Percentiles rank a stretch among this genome's conserved stretches.
These are phyloP conservation scores for Peterozyma xylosa DNA, from an alignment of 805 yeast species.

Conservation along the genomic window DNA sequence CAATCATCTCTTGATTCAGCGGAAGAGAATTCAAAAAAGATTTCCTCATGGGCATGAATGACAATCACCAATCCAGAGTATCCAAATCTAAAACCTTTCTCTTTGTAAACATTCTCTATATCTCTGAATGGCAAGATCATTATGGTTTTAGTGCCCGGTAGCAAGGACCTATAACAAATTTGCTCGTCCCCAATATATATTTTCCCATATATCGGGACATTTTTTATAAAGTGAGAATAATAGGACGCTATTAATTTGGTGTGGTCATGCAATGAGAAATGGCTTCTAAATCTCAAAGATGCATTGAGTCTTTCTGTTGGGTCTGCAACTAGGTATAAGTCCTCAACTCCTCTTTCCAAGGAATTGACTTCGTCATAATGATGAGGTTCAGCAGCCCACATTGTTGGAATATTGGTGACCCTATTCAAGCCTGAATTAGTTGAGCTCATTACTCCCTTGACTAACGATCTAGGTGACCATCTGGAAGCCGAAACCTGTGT, in stretches of 20 bases:
- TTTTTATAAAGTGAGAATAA: slow-evolving; percentile 58
- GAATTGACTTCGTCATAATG: slow-evolving; percentile 46
- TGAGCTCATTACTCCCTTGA: slow-evolving; percentile 16
- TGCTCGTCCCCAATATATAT: slow-evolving; percentile 61
- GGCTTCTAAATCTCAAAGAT: slow-evolving; percentile 50
- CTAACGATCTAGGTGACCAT: slow-evolving; percentile 20
- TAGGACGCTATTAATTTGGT: slow-evolving; percentile 60
- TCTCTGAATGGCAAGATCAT: slow-evolving; percentile 79
- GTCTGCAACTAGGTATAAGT: slow-evolving; percentile 39
- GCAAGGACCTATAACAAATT: slow-evolving; percentile 72
- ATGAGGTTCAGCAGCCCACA: slow-evolving; percentile 53
- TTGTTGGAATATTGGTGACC: slow-evolving; percentile 12
- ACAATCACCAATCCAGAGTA: slow-evolving; percentile 67
- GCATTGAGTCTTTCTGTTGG: slow-evolving; percentile 36
- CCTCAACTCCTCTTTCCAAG: slow-evolving; percentile 34
- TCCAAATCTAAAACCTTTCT: slow-evolving; percentile 61
- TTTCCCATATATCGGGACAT: slow-evolving; percentile 79
- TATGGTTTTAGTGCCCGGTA: slow-evolving; percentile 70
- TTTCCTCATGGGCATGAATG: slow-evolving; percentile 68
- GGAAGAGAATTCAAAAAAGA: slow-evolving; percentile 70
- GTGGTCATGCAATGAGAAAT: slow-evolving; percentile 53
- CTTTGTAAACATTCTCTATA: slow-evolving; percentile 61
- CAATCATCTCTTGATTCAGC: slow-evolving; percentile 66
- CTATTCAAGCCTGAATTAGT: slow-evolving; percentile 5
- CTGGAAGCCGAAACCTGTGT: not conserved